These are phyloP conservation scores for Euclidium syriacum DNA, from an alignment of 345 rosid genomes.

Conservation along the genomic window DNA sequence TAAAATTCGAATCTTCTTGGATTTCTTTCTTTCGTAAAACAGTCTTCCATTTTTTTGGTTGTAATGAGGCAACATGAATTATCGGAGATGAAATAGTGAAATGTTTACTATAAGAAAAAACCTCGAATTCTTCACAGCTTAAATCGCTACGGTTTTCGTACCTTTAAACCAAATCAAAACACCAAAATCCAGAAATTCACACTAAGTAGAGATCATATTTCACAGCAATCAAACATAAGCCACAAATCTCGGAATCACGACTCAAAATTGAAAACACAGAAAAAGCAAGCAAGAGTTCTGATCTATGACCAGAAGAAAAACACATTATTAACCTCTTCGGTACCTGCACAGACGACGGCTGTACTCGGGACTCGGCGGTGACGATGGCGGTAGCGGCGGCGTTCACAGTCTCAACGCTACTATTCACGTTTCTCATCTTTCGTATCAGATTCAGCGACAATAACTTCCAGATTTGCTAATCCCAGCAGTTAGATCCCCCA, in stretches of 20 bases:
- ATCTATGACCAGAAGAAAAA: neutral
- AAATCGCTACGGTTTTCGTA: neutral
- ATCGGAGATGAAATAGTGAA: neutral
- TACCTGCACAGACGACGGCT: slow-evolving; percentile 63
- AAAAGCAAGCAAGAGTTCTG: neutral
- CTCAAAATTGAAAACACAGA: neutral
- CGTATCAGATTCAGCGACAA: slow-evolving; percentile 22
- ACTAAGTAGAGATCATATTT: neutral
- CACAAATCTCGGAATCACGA: slow-evolving; percentile 6
- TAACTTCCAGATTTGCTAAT: slow-evolving; percentile 25
- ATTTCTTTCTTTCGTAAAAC: neutral
- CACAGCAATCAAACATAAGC: slow-evolving; percentile 2
- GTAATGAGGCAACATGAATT: neutral
- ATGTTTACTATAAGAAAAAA: no score
- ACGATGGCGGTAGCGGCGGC: slow-evolving; percentile 94
- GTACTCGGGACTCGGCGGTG: slow-evolving; percentile 84
- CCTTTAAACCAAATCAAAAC: neutral
- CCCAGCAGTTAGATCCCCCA: slow-evolving; percentile 28
- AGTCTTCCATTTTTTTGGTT: neutral
- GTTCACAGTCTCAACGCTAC: slow-evolving; percentile 74
- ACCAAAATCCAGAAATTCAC: neutral
- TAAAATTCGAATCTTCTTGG: neutral
- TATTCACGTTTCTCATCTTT: slow-evolving; percentile 50
- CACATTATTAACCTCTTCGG: neutral
- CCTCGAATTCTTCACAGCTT: neutral